Evolutionary conservation across 2,329 filamentous ascomycete species (phyloP), one percentile per base, ranked within the genome.

Genomic region (Aspergillus persii): DNA sequence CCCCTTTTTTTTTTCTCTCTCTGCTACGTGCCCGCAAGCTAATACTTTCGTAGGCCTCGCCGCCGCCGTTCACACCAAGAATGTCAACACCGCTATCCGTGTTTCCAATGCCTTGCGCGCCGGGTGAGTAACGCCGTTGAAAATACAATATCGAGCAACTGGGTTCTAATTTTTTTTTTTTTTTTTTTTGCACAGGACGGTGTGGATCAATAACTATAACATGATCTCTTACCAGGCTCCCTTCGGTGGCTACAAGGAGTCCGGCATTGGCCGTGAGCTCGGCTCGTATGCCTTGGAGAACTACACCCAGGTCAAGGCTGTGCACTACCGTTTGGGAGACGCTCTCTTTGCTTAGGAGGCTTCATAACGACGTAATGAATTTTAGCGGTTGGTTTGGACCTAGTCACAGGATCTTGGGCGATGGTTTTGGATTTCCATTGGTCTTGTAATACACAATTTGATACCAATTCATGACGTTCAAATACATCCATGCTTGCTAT

Each of bases 1-100:
- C 12, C 23, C 12, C 8, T 7, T 15, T 7, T 1, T 18, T 15
- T 15, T 7, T 1, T 18, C 9, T 30, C 3, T 7, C n/a, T 7
- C 2, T 31, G 11, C 1, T 8, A 18, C 49, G 8, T 2, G 15
- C 36, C 50, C 50, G 59, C 31, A 56, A 36, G 50, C 50, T 59
- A 31, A 56, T 58, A 1, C n/a, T 9, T 33, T 3, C n/a, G 3
- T 30, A 67, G 65, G 66, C 62, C 84, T 94, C 44, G 90, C 90
- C 56, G 88, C 89, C 30, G 89, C 87, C 56, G 81, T 93, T 26
- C 91, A 91, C 86, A 93, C 90, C 36, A 83, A 78, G 63, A 87
- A 91, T 74, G 79, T 93, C 69, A 92, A 90, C 84, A 93, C 89
- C 0, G 90, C 91, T 68, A 85, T 95, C 70, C 84, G 89, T 36